Base-by-base conservation (phyloP, 1,139 yeast genomes). In the Yamadazyma spencermartinsiae region DNA sequence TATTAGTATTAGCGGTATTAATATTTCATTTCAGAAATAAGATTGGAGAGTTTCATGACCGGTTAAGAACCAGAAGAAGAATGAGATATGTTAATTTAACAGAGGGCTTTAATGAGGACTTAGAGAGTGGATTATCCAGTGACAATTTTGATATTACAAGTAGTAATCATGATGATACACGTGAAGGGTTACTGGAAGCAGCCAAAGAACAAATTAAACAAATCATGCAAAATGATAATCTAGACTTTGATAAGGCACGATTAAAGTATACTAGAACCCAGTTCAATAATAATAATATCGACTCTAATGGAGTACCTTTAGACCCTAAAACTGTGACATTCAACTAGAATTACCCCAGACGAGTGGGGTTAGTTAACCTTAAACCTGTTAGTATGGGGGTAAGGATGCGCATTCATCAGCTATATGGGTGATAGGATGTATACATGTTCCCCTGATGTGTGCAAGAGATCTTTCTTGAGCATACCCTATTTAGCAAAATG, bases 171-270 rank as follows among this genome's bases (percentile, higher is more conserved):
- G 57, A 60, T 10, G 95, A 86, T 52, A 35, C 65, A 1, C 71
- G 95, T 39, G 53, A 62, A 12, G 95, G 95, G 1, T 65, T 86
- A 32, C 81, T 79, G 55, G 77, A 68, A 27, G 55, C 46, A 4
- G 79, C 86, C 2, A 81, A 79, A 54, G 52, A 52, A 11, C 74
- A 68, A 39, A 79, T 86, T 13, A 63, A 65, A 42, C 49, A 58
- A 25, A 64, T 85, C 14, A 86, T 86, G 94, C 52, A 64, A 4
- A 59, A 65, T 18, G 54, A 63, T 30, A 55, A 65, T 17, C 41
- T 83, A 26, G 52, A 74, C 1, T 86, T 86, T 57, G 95, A 86
- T 54, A 79, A 80, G 34, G 95, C 95, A 1, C 66, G 95, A 40
- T 60, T 76, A 10, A 55, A 67, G 37, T 82, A 75, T 51, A 73